Evolutionary conservation across 2,329 filamentous ascomycete genomes (phyloP).

Genomic region (Aspergillus intermedius): DNA sequence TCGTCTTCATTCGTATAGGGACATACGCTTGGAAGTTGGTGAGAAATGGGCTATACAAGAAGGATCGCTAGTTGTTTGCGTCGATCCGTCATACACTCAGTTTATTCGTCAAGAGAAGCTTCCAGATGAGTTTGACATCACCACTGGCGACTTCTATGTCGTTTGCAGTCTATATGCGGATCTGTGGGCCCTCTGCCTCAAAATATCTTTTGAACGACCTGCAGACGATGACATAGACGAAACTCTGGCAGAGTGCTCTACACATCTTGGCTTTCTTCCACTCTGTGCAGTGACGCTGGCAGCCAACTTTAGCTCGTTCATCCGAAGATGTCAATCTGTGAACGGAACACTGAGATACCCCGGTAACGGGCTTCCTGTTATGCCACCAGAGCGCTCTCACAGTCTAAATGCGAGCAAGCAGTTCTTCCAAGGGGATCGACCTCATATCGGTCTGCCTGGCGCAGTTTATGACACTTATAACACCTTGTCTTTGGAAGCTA

Average conservation of each 20-base stretch:
- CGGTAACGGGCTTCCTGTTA: conserved; percentile 20
- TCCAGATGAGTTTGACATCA: conserved; percentile 23
- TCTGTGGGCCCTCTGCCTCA: conserved; percentile 28
- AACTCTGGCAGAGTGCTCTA: conserved; percentile 1
- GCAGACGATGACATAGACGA: background rate
- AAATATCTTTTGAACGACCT: conserved; percentile 14
- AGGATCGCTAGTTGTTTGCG: conserved; percentile 23
- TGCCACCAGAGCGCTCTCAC: conserved; percentile 20
- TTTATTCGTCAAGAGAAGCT: conserved; percentile 7
- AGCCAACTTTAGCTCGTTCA: conserved; percentile 23
- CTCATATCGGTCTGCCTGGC: conserved; percentile 11
- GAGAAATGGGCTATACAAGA: conserved; percentile 24
- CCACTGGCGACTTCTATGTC: conserved; percentile 23
- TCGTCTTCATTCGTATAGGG: conserved; percentile 18
- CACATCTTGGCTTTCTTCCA: conserved; percentile 24
- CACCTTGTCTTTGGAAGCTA: conserved; percentile 6
- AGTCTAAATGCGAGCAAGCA: conserved; percentile 20
- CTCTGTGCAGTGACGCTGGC: conserved; percentile 28
- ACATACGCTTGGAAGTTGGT: conserved; percentile 16
- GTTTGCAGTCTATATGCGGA: conserved; percentile 28
- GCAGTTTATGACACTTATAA: conserved; percentile 13
- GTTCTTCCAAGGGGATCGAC: conserved; percentile 8
- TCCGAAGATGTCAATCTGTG: conserved; percentile 12
- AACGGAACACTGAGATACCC: conserved; percentile 9
- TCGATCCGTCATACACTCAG: conserved; percentile 18